phyloP scores from a whole-genome alignment of 2,329 filamentous ascomycete genomes.

The Stagonosporopsis chrysanthemi region DNA sequence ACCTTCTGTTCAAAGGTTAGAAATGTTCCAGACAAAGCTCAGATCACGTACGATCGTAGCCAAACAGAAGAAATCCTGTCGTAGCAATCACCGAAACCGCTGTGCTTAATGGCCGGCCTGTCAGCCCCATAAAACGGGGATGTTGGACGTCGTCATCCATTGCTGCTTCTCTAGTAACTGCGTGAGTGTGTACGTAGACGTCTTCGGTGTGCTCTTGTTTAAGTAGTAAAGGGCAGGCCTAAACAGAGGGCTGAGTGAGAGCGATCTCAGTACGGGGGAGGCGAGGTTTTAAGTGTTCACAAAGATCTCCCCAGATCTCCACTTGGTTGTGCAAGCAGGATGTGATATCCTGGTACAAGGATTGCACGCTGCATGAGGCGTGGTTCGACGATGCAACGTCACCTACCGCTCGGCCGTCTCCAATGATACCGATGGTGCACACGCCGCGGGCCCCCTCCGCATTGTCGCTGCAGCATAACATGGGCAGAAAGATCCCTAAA shows the following conservation, averaged over 20 bases:
- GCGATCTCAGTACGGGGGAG: not conserved
- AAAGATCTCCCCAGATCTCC: conserved; percentile 10
- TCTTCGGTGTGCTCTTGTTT: not conserved
- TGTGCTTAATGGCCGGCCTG: conserved; percentile 34
- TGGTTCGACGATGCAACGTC: conserved; percentile 19
- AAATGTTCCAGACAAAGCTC: not conserved
- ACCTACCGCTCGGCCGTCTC: conserved; percentile 2
- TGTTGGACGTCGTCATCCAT: conserved; percentile 26
- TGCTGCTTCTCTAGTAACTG: not conserved
- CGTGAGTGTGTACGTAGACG: no score
- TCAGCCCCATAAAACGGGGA: conserved; percentile 42
- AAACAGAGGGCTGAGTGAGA: not conserved
- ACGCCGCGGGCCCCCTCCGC: conserved; percentile 7
- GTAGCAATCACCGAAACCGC: conserved; percentile 42
- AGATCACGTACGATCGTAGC: conserved; percentile 40
- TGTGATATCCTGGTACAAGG: conserved; percentile 16
- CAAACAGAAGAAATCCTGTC: conserved; percentile 44
- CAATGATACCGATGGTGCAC: conserved; percentile 4
- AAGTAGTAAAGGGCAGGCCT: not conserved
- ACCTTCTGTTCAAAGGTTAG: conserved; percentile 34
- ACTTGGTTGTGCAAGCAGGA: not conserved
- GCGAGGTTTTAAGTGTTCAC: conserved; percentile 4
- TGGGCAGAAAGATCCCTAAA: conserved; percentile 3
- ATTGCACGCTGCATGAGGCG: conserved; percentile 18
- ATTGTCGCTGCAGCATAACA: not conserved